phyloP scores from a whole-genome alignment of 306 rosid species.

The Mucuna pruriens region DNA sequence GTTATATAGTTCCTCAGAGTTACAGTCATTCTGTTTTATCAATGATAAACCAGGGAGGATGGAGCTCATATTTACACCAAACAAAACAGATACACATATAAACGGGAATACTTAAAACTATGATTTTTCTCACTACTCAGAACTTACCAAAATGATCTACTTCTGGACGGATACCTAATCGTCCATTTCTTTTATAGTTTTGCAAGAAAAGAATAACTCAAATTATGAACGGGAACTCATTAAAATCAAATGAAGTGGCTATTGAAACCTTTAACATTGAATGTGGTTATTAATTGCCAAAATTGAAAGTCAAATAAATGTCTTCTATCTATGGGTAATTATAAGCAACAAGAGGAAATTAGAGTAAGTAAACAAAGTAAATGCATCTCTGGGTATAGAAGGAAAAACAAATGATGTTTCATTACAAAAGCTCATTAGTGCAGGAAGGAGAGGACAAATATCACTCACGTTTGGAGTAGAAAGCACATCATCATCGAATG shows the following conservation, averaged over 20 bases:
- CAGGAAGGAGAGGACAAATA: neutral
- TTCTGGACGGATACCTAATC: neutral
- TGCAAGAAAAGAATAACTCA: constrained; percentile 21
- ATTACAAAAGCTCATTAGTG: neutral
- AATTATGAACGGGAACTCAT: neutral
- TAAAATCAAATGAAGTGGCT: neutral
- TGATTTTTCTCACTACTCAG: neutral
- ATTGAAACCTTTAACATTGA: neutral
- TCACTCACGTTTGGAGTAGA: constrained; percentile 83
- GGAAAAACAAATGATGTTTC: neutral
- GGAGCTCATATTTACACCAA: constrained; percentile 19
- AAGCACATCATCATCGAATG: constrained; percentile 81
- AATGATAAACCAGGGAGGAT: neutral
- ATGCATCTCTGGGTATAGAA: constrained; percentile 1
- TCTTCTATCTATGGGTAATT: neutral
- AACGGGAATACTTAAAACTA: neutral
- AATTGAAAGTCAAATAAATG: neutral
- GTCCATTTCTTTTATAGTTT: neutral
- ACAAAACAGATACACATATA: neutral
- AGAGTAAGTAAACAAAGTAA: neutral
- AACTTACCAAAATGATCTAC: constrained; percentile 15
- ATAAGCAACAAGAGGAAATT: neutral
- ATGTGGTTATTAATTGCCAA: neutral
- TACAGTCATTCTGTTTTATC: neutral
- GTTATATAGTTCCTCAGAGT: neutral